Evolutionary conservation across 805 yeast species (phyloP).

Genomic region (Lachancea dasiensis): DNA sequence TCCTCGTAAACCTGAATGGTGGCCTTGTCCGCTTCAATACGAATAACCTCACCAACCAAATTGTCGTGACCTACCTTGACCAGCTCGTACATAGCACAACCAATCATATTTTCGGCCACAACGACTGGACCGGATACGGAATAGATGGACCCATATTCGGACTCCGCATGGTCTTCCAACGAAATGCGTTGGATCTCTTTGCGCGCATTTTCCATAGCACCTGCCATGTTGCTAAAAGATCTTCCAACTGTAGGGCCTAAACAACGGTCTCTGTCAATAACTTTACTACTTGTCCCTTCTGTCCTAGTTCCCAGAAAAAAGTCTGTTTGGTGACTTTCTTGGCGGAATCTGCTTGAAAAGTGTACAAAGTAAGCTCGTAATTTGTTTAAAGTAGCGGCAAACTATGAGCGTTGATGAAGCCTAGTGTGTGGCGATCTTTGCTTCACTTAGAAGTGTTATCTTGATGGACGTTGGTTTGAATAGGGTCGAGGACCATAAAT

Average conservation of each 20-base stretch:
- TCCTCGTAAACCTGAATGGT: slow-evolving; percentile 99
- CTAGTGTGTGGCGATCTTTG: background rate
- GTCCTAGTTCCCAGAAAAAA: background rate
- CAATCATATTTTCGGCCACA: slow-evolving; percentile 97
- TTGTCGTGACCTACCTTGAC: slow-evolving; percentile 97
- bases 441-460: background rate
- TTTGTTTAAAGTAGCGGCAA: no score
- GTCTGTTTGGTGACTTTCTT: background rate
- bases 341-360: no score
- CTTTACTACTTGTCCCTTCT: background rate
- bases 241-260: background rate
- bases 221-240: slow-evolving; percentile 50
- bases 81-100: slow-evolving; percentile 99
- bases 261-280: background rate
- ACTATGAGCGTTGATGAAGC: no score
- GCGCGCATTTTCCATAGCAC: slow-evolving; percentile 95
- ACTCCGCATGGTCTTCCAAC: slow-evolving; percentile 66
- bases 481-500: background rate
- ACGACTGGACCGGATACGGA: slow-evolving; percentile 98
- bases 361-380: no score
- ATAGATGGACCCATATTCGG: slow-evolving; percentile 80
- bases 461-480: background rate
- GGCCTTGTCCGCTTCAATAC: slow-evolving; percentile 94
- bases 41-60: slow-evolving; percentile 96
- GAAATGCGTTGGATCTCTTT: slow-evolving; percentile 84